phyloP scores from a whole-genome alignment of 176 grass and related monocot genomes.

The Oryza longistaminata region DNA sequence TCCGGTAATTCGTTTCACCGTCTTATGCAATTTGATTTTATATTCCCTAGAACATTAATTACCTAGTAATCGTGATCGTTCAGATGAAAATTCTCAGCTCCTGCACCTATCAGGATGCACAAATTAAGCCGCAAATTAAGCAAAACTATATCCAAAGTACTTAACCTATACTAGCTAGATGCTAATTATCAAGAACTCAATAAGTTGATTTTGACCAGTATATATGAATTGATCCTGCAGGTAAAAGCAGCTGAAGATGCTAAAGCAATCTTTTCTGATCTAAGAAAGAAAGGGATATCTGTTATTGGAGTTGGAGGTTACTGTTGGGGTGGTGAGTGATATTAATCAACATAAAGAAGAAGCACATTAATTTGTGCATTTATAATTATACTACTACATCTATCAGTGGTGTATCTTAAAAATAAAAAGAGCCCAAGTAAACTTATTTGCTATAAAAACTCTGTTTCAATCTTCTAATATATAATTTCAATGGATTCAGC shows the following conservation, averaged over 20 bases:
- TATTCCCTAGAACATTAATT: not conserved
- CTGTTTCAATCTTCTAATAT: too few species aligned
- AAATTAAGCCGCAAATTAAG: not conserved
- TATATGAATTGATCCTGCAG: not conserved
- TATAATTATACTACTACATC: too few species aligned
- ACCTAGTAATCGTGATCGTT: too few species aligned
- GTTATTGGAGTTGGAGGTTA: slow-evolving; percentile 25
- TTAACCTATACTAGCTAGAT: not conserved
- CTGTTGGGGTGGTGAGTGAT: slow-evolving; percentile 35
- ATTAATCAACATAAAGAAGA: not conserved
- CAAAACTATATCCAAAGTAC: not conserved
- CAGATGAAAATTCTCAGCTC: too few species aligned
- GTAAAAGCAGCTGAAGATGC: slow-evolving; percentile 23
- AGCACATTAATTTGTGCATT: not conserved
- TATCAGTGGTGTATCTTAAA: too few species aligned
- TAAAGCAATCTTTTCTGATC: not conserved
- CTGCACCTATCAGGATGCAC: not conserved
- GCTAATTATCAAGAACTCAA: not conserved
- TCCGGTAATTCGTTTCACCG: not conserved
- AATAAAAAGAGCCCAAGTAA: too few species aligned
- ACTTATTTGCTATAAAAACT: too few species aligned
- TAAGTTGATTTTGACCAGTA: not conserved
- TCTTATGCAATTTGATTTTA: not conserved
- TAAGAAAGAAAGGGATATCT: not conserved
- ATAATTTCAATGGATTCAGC: too few species aligned